A percentile compares a stretch with the other conserved stretches of the same genome.
Conservation (phyloP, 768 basidiomycete species). For the Russula griseocarnosa region DNA sequence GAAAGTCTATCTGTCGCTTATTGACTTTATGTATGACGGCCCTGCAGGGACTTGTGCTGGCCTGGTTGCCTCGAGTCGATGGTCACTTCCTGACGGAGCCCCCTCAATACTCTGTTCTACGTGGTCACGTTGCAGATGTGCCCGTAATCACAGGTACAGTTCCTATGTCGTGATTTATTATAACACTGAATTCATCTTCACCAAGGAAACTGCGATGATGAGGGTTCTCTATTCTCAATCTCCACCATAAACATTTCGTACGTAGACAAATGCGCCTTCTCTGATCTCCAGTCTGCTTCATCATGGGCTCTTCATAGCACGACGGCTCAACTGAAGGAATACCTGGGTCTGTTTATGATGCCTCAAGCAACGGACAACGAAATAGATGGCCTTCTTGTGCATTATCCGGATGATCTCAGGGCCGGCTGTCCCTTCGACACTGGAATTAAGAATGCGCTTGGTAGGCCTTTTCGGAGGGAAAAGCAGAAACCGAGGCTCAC, state of each 20-base stretch:
- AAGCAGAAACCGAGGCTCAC: neutral
- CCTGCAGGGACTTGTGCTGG: slow-evolving; percentile 29
- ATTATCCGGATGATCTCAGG: slow-evolving; percentile 28
- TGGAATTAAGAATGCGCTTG: slow-evolving; percentile 30
- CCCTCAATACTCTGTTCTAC: slow-evolving; percentile 28
- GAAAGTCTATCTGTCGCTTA: no score
- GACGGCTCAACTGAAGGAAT: slow-evolving; percentile 6
- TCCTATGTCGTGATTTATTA: neutral
- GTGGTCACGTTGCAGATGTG: slow-evolving; percentile 28
- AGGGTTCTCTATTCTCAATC: slow-evolving; percentile 46
- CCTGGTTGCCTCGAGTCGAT: slow-evolving; percentile 33
- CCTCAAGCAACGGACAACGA: slow-evolving; percentile 26
- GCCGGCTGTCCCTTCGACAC: slow-evolving; percentile 27
- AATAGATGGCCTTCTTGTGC: slow-evolving; percentile 26
- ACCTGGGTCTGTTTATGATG: slow-evolving; percentile 29
- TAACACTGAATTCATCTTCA: neutral
- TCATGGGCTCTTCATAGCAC: neutral
- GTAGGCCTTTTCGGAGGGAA: slow-evolving; percentile 25
- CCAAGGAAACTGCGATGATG: slow-evolving; percentile 53
- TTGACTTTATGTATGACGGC: neutral
- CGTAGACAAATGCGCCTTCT: slow-evolving; percentile 2
- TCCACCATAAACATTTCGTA: slow-evolving; percentile 34
- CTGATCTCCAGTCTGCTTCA: neutral
- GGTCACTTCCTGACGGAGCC: slow-evolving; percentile 30
- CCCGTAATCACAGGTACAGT: slow-evolving; percentile 29